Evolutionary conservation across 108 stramenopile genomes (phyloP), one percentile per base, ranked within the genome.

Genomic region (Cyclotella distinguenda): DNA sequence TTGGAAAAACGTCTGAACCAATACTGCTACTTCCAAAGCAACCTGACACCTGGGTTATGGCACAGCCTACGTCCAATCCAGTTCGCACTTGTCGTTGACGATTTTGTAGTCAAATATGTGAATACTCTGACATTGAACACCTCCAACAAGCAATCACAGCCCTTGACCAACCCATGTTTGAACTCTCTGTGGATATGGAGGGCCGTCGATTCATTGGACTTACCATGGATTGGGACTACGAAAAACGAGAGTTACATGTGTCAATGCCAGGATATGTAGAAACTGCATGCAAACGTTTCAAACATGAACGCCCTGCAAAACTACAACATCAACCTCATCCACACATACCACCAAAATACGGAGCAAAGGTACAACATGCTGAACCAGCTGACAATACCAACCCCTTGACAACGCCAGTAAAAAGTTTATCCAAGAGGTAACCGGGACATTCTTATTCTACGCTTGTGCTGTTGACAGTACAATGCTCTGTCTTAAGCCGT

Each of bases 191-290:
- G 2, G 77, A 81, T 35, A 45, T 34, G 45, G 22, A 34, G 16
- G 77, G 77, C 13, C 30, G 10, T 10, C 51, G 21, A 6, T 84
- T 65, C 42, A 25, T 25, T 21, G 77, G 78, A 32, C 15, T 81
- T 15, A 70, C 44, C 16, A 21, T 81, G 55, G 55, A 56, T 22
- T 84, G 83, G 83, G 73, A 84, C 42, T 81, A 84, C 44, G 22
- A 64, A 16, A 36, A 36, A 16, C 23, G 72, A 19, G 59, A 61
- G 11, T 45, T 64, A 1, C 66, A 77, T 15, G 38, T 74, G 2
- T 72, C 75, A 13, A 84, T 84, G 66, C 76, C 83, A 21, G 38
- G 57, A 4, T 59, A 59, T 26, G 23, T 25, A 2, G 25, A 59
- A 5, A 42, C 6, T 23, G 57, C 57, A 2, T 62, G 74, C 7